phyloP scores from a whole-genome alignment of 805 yeast species.

The Teunomyces barrocoloradensis region DNA sequence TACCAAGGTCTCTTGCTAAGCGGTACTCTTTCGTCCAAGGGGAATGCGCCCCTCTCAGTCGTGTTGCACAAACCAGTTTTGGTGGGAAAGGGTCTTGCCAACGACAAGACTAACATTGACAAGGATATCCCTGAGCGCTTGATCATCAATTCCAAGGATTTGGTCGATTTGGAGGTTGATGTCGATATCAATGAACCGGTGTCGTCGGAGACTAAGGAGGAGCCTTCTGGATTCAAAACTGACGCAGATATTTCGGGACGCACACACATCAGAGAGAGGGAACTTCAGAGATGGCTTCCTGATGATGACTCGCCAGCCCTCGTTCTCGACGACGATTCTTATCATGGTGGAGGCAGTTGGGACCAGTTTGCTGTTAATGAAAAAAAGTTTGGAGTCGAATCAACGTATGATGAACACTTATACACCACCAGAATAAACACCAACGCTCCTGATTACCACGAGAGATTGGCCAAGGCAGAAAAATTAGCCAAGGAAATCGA shows the following conservation, averaged over 20 bases:
- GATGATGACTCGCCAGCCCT: conserved; percentile 44
- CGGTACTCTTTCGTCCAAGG: conserved; percentile 33
- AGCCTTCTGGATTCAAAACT: conserved; percentile 55
- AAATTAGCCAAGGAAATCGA: conserved; percentile 82
- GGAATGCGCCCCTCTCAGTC: conserved; percentile 49
- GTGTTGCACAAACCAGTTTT: conserved; percentile 52
- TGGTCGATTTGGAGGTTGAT: conserved; percentile 48
- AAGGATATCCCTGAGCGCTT: conserved; percentile 41
- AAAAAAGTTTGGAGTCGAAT: conserved; percentile 81
- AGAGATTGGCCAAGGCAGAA: conserved; percentile 68
- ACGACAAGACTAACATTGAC: conserved; percentile 23
- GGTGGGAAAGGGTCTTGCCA: conserved; percentile 21
- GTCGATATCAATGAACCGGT: conserved; percentile 27
- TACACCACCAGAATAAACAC: conserved; percentile 79
- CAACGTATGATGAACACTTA: conserved; percentile 79
- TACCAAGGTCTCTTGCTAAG: conserved; percentile 59
- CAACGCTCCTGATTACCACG: conserved; percentile 67
- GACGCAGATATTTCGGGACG: conserved; percentile 77
- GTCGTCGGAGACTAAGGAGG: background rate
- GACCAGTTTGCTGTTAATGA: conserved; percentile 95
- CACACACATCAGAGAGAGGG: conserved; percentile 55
- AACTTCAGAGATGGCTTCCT: conserved; percentile 82
- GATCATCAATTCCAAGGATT: conserved; percentile 48
- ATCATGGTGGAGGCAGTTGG: conserved; percentile 49
- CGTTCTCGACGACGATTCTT: conserved; percentile 36